These are phyloP conservation scores for Ottelia alismoides DNA, from an alignment of 106 monocot genomes.

Conservation along the genomic window DNA sequence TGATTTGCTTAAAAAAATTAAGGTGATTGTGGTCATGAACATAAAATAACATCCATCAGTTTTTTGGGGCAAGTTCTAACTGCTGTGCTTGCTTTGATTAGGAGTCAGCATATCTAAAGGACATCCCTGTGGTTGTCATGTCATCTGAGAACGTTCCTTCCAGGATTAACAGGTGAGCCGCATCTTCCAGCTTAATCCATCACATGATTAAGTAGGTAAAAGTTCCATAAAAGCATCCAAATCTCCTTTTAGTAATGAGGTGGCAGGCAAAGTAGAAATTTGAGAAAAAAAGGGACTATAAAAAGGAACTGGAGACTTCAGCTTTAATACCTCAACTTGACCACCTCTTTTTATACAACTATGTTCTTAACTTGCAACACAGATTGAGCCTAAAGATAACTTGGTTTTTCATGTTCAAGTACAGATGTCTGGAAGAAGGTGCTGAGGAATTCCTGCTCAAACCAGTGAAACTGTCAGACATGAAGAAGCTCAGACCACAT, in stretches of 20 bases:
- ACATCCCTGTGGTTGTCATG: conserved; percentile 88
- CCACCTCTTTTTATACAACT: no score
- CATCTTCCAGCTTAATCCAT: no score
- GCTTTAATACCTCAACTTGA: no score
- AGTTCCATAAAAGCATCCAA: background rate
- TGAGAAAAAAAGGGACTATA: no score
- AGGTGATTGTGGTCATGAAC: conserved; percentile 40
- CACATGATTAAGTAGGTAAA: no score
- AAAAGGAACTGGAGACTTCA: no score
- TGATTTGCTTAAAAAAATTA: conserved; percentile 73
- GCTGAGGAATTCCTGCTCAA: conserved; percentile 55
- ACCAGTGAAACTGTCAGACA: conserved; percentile 50
- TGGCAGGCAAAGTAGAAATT: no score
- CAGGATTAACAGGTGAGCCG: conserved; percentile 69
- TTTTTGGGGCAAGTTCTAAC: background rate
- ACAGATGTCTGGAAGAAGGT: conserved; percentile 38
- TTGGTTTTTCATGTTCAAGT: no score
- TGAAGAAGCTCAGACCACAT: conserved; percentile 22
- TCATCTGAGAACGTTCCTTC: conserved; percentile 86
- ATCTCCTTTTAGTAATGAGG: background rate
- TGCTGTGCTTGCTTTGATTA: conserved; percentile 3
- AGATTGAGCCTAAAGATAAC: no score
- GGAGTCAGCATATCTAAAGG: conserved; percentile 62
- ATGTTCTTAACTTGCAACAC: no score
- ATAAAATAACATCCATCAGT: no score